phyloP scores from a whole-genome alignment of 192 early-diverging fungal genomes.

The Coemansia sp. region DNA sequence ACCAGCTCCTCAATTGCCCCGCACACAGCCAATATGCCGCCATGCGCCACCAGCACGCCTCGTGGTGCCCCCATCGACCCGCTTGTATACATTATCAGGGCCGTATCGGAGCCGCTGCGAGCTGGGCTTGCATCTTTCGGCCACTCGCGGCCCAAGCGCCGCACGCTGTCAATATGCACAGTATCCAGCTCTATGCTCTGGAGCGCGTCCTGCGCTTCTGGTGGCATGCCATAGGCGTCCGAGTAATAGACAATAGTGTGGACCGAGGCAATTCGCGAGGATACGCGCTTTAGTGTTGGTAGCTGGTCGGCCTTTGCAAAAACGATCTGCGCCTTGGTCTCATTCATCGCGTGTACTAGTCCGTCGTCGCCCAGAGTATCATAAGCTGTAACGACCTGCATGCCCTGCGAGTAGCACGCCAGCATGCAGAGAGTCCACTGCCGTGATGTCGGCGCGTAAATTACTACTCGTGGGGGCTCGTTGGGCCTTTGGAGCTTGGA shows the following conservation, averaged over 20 bases:
- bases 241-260: slow-evolving; percentile 64
- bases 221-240: slow-evolving; percentile 20
- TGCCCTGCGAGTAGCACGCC: slow-evolving; percentile 63
- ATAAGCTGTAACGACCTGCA: slow-evolving; percentile 82
- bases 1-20: slow-evolving; percentile 54
- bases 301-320: slow-evolving; percentile 65
- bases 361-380: slow-evolving; percentile 86
- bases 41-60: slow-evolving; percentile 83
- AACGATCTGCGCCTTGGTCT: slow-evolving; percentile 71
- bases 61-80: slow-evolving; percentile 91
- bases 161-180: neutral
- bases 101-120: slow-evolving; percentile 60
- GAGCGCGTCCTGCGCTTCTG: slow-evolving; percentile 58
- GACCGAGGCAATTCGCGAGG: slow-evolving; percentile 44
- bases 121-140: slow-evolving; percentile 67
- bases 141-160: slow-evolving; percentile 56
- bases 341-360: slow-evolving; percentile 83
- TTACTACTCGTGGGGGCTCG: slow-evolving; percentile 49
- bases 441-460: slow-evolving; percentile 67
- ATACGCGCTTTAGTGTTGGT: slow-evolving; percentile 33
- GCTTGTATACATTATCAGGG: slow-evolving; percentile 89
- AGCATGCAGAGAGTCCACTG: slow-evolving; percentile 51
- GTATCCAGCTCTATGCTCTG: slow-evolving; percentile 15
- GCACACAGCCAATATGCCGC: slow-evolving; percentile 72
- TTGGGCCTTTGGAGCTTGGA: slow-evolving; percentile 58